phyloP scores from a whole-genome alignment of 768 basidiomycete genomes.

The Lentinula detonsa region DNA sequence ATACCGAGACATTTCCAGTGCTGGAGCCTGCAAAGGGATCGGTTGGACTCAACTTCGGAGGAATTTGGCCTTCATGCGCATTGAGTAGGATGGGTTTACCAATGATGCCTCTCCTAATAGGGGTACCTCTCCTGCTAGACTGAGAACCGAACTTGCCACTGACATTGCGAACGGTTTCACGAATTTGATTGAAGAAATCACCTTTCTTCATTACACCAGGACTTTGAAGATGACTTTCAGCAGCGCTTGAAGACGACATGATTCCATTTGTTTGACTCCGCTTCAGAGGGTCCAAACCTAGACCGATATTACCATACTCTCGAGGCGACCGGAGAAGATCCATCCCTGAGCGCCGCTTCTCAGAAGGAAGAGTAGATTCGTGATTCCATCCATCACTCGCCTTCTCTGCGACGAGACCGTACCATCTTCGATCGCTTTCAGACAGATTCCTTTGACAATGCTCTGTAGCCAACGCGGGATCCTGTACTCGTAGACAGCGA shows the following conservation, averaged over 20 bases:
- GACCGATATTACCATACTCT: conserved; percentile 28
- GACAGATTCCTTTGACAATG: conserved; percentile 54
- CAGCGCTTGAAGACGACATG: not conserved
- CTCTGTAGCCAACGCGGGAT: conserved; percentile 55
- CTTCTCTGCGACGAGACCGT: conserved; percentile 41
- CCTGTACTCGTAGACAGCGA: conserved; percentile 50
- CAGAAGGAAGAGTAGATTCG: conserved; percentile 19
- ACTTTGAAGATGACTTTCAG: conserved; percentile 20
- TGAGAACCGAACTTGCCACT: conserved; percentile 49
- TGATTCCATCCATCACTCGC: conserved; percentile 24
- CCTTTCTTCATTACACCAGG: conserved; percentile 63
- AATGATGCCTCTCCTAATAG: conserved; percentile 40
- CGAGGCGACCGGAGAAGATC: not conserved
- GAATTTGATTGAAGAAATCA: conserved; percentile 62
- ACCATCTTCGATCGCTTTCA: conserved; percentile 65
- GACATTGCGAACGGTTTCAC: conserved; percentile 59
- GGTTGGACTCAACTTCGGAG: conserved; percentile 12
- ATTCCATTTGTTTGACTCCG: not conserved
- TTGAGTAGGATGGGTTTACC: conserved; percentile 45
- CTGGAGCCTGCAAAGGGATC: conserved; percentile 36
- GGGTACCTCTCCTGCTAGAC: conserved; percentile 24
- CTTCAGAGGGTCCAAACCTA: not conserved
- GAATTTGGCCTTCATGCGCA: not conserved
- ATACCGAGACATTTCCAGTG: conserved; percentile 35
- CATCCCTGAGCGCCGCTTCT: conserved; percentile 12